These are phyloP conservation scores for Pichia sp. DNA, from an alignment of 1,139 yeast species.

Conservation along the genomic window DNA sequence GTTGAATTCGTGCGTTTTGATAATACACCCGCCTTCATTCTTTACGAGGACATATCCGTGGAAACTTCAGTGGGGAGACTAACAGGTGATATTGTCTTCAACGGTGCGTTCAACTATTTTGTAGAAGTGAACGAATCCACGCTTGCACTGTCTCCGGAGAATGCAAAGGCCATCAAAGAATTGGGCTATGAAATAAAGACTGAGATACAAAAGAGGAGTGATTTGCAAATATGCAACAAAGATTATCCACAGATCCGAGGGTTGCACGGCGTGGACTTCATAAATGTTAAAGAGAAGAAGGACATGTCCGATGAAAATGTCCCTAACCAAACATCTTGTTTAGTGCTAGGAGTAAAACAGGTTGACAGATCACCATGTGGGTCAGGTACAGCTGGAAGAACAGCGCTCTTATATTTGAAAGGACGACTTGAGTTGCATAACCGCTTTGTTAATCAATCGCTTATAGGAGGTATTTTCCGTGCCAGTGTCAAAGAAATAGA, in stretches of 20 bases:
- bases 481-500: constrained; percentile 17
- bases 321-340: constrained; percentile 16
- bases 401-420: constrained; percentile 19
- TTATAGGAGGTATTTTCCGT: constrained; percentile 20
- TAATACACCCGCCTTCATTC: constrained; percentile 22
- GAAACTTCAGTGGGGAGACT: constrained; percentile 17
- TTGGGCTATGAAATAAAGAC: constrained; percentile 20
- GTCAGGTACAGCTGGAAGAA: constrained; percentile 25
- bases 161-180: constrained; percentile 13
- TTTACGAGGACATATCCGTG: constrained; percentile 15
- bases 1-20: constrained; percentile 20
- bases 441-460: constrained; percentile 20
- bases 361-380: constrained; percentile 26
- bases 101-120: constrained; percentile 24
- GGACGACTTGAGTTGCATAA: constrained; percentile 8
- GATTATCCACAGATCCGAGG: constrained; percentile 22
- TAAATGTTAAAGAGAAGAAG: constrained; percentile 8
- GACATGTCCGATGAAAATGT: constrained; percentile 11
- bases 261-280: constrained; percentile 19
- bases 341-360: constrained; percentile 21
- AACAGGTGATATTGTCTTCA: constrained; percentile 23
- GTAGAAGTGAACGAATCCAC: constrained; percentile 11
- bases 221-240: constrained; percentile 15
- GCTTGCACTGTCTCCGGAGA: constrained; percentile 14
- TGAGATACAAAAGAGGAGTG: constrained; percentile 5